Conservation (phyloP, 805 yeast genomes). For the Lipomyces orientalis region DNA sequence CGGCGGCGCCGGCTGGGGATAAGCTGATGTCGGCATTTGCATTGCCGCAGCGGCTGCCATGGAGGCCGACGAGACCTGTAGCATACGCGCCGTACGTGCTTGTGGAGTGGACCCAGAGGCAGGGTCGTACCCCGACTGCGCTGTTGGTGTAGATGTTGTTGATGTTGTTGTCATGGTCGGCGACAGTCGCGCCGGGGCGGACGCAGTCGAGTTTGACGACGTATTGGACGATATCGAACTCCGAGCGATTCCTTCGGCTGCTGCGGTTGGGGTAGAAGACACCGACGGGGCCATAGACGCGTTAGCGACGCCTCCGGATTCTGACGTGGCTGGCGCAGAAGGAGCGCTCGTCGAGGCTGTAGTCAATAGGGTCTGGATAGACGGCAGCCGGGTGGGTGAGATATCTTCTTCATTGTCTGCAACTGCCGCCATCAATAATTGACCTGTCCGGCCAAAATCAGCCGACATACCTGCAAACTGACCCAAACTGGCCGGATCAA, state of each 20-base stretch:
- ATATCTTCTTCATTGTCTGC: constrained; percentile 12
- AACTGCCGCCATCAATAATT: background rate
- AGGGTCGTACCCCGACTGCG: constrained; percentile 3
- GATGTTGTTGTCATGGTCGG: background rate
- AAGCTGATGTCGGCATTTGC: background rate
- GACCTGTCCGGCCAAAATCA: background rate
- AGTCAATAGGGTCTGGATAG: constrained; percentile 34
- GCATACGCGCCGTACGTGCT: background rate
- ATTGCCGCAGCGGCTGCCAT: constrained; percentile 2
- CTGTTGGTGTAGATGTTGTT: background rate
- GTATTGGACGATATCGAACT: background rate
- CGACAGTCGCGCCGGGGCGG: constrained; percentile 2
- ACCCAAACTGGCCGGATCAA: constrained; percentile 16
- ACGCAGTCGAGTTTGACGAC: background rate
- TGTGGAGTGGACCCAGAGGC: background rate
- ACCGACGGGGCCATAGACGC: background rate
- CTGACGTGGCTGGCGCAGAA: background rate
- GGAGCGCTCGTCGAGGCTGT: constrained; percentile 1
- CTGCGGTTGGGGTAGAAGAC: background rate
- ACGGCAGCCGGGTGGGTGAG: constrained; percentile 35
- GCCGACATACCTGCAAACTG: constrained; percentile 14
- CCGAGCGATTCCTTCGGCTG: background rate
- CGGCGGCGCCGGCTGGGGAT: background rate
- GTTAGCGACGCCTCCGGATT: background rate
- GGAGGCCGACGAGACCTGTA: background rate